phyloP scores from a whole-genome alignment of 352 stramenopile species.

The Phytophthora pistaciae region DNA sequence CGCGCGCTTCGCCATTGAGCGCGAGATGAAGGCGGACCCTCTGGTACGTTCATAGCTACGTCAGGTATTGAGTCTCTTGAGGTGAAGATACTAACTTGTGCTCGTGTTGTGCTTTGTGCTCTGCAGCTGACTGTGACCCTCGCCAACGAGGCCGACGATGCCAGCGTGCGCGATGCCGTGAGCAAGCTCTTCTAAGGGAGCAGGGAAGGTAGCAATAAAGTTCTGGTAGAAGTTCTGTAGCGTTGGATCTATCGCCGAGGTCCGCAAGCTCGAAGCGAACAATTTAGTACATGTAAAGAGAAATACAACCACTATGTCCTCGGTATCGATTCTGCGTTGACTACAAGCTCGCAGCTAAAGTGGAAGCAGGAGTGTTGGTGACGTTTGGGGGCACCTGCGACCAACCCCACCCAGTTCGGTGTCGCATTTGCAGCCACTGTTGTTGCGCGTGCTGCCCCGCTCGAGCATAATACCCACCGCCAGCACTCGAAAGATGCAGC shows the following conservation, averaged over 20 bases:
- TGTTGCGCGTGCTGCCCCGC: not conserved
- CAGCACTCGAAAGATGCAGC: not conserved
- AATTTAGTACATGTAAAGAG: slow-evolving; percentile 19
- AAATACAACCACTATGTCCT: too few species aligned
- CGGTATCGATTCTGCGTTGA: slow-evolving; percentile 16
- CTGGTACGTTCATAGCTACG: slow-evolving; percentile 42
- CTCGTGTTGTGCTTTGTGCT: slow-evolving; percentile 13
- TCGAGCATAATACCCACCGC: not conserved
- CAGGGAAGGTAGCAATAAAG: not conserved
- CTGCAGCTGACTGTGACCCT: slow-evolving; percentile 64
- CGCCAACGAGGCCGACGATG: slow-evolving; percentile 54
- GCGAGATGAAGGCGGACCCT: slow-evolving; percentile 86
- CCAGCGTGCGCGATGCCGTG: slow-evolving; percentile 52
- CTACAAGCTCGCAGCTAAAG: too few species aligned
- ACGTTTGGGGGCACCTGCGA: too few species aligned
- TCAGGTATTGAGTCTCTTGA: not conserved
- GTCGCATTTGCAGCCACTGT: slow-evolving; percentile 4
- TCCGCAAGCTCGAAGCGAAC: slow-evolving; percentile 11
- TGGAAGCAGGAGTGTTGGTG: too few species aligned
- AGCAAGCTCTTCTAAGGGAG: slow-evolving; percentile 49
- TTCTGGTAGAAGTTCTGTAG: slow-evolving; percentile 24
- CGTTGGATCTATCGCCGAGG: not conserved
- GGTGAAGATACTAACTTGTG: slow-evolving; percentile 14
- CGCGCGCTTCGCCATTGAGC: slow-evolving; percentile 81
- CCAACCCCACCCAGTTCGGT: not conserved